A percentile compares a stretch with the other conserved stretches of the same genome.
phyloP scores from a whole-genome alignment of 257 asterid genomes.

The Ehretia macrophylla region DNA sequence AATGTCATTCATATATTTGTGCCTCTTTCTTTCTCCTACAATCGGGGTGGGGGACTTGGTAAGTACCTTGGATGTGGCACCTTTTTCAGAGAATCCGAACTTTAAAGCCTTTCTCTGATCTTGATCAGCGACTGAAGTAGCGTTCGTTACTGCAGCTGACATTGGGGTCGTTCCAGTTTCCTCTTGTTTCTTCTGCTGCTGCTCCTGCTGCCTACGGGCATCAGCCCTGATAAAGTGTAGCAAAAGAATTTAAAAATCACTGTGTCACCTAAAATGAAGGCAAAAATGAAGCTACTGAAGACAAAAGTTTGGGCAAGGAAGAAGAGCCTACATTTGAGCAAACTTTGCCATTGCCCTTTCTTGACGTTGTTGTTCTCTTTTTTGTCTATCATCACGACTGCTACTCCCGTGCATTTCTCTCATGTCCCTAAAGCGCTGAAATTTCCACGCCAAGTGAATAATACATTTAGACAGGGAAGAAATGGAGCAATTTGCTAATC shows the following conservation, averaged over 20 bases:
- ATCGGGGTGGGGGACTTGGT: no score
- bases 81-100: slow-evolving; percentile 88
- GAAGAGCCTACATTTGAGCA: slow-evolving; percentile 57
- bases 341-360: slow-evolving; percentile 92
- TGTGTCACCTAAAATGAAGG: background rate
- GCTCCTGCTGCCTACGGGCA: slow-evolving; percentile 68
- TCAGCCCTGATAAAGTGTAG: slow-evolving; percentile 55
- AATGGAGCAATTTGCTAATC: background rate
- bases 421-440: slow-evolving; percentile 96
- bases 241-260: slow-evolving; percentile 1
- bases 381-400: slow-evolving; percentile 91
- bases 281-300: background rate
- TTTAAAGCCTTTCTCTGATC: slow-evolving; percentile 85
- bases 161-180: slow-evolving; percentile 30
- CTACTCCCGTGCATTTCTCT: slow-evolving; percentile 98
- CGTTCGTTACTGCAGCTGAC: slow-evolving; percentile 43
- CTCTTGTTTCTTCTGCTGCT: slow-evolving; percentile 56
- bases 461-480: slow-evolving; percentile 6
- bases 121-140: slow-evolving; percentile 81
- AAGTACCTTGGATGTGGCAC: slow-evolving; percentile 60
- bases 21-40: no score
- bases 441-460: slow-evolving; percentile 1
- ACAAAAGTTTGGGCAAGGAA: background rate
- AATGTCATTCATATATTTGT: no score
- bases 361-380: slow-evolving; percentile 90